phyloP scores from a whole-genome alignment of 331 rosid species.

The Acacia pycnantha region DNA sequence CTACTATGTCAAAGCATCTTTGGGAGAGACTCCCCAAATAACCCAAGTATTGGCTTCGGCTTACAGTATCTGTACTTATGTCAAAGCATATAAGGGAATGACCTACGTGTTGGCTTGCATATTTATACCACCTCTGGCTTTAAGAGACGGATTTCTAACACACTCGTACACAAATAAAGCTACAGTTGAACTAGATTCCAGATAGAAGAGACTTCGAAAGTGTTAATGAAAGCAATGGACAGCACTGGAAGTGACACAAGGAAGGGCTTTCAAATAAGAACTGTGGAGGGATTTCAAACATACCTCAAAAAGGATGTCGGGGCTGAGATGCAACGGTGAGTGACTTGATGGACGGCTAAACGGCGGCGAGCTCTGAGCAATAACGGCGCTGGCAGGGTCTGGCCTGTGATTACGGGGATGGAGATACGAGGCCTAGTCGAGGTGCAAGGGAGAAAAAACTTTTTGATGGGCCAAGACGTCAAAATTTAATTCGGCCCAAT shows the following conservation, averaged over 20 bases:
- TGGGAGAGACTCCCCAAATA: not conserved
- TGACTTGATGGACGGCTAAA: not conserved
- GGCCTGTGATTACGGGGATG: not conserved
- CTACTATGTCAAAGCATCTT: no score
- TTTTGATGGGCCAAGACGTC: not conserved
- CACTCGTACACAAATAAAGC: not conserved
- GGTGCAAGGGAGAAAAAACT: not conserved
- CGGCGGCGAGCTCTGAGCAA: not conserved
- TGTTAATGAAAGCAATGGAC: not conserved
- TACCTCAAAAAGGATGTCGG: not conserved
- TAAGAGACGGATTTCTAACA: not conserved
- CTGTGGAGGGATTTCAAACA: not conserved
- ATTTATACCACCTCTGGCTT: not conserved
- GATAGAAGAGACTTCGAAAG: not conserved
- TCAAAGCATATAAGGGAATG: not conserved
- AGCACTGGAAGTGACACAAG: not conserved
- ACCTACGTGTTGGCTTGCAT: not conserved
- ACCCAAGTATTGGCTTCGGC: not conserved
- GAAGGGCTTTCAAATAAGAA: not conserved
- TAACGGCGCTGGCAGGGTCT: not conserved
- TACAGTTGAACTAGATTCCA: not conserved
- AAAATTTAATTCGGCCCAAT: not conserved
- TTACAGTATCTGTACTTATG: not conserved
- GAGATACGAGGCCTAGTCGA: not conserved
- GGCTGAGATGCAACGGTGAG: not conserved